Percentiles rank a stretch among this genome's conserved stretches.
Evolutionary conservation across 768 basidiomycete species (phyloP).

Genomic region (Dacryopinax spathularia): DNA sequence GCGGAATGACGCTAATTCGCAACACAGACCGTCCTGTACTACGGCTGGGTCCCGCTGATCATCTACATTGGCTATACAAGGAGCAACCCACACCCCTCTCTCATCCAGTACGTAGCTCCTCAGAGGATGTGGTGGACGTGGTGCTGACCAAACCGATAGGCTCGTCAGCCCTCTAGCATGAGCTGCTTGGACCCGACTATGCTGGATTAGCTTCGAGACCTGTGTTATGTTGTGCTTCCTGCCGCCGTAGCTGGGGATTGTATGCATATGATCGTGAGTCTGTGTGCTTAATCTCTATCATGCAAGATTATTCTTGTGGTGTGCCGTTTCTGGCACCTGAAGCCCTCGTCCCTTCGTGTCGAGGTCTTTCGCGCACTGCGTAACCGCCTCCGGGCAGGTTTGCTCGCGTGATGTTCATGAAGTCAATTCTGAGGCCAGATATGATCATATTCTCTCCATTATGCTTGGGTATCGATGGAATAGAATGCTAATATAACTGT

Average conservation of each 20-base stretch:
- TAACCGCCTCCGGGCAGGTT: conserved; percentile 1
- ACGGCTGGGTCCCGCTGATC: conserved; percentile 91
- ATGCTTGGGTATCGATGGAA: neutral
- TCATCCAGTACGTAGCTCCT: conserved; percentile 69
- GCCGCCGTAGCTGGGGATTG: neutral
- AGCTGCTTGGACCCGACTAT: conserved; percentile 15
- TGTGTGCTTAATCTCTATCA: neutral
- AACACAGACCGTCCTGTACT: conserved; percentile 71
- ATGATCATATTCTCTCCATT: neutral
- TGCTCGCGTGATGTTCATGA: neutral
- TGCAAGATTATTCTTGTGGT: conserved; percentile 13
- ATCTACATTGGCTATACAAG: conserved; percentile 90
- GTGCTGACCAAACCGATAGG: conserved; percentile 31
- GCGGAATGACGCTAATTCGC: neutral
- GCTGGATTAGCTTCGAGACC: neutral
- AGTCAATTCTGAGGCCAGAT: conserved; percentile 5
- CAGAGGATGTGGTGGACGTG: neutral
- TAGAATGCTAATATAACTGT: neutral
- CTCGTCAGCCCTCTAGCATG: conserved; percentile 88
- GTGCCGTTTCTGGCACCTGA: conserved; percentile 9
- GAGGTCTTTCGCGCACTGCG: conserved; percentile 3
- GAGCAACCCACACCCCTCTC: conserved; percentile 84
- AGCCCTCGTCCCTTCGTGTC: neutral
- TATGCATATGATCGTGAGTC: conserved; percentile 6
- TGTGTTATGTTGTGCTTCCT: neutral